Evolutionary conservation across 2,329 filamentous ascomycete species (phyloP), one percentile per base, ranked within the genome.

Genomic region (Phaeoacremonium minimum): DNA sequence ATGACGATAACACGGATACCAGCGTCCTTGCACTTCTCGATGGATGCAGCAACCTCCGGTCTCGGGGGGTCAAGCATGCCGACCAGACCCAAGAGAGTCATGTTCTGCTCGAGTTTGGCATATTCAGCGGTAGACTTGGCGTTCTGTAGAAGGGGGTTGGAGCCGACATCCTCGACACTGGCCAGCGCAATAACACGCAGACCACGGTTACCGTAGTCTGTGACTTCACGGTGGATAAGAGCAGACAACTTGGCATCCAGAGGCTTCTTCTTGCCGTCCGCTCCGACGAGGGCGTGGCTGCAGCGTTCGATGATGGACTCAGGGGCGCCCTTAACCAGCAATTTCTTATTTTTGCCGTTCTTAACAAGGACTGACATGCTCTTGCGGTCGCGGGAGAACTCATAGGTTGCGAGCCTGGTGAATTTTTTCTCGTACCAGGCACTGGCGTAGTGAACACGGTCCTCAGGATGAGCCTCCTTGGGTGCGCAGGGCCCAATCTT

Each of bases 1-100:
- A 98, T 96, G 46, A 98, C 93, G 49, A 98, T 88, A 33, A 98
- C 88, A 43, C 93, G 85, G 52, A 98, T 97, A 49, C 93, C 93
- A 49, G 93, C 93, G 44, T 87, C 82, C 61, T 84, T 87, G 66
- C 93, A 98, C 61, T 95, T 86, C 55, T 74, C 73, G 51, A 98
- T 94, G 32, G 93, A 93, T 34, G 69, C 75, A 35, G 85, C 77
- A 9, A 97, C 93, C 66, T 98, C 93, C 32, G 88, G 86, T 26
- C 93, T 87, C 52, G 93, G 93, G 51, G 93, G 93, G 59, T 98
- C 93, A 56, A 96, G 75, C 93, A 98, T 98, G 51, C 85, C 89
- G 49, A 95, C 86, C 37, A 98, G 80, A 46, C 93, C 93, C 47
- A 98, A 76, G 35, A 98, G 76, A 32, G 93, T 98, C 76, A 98